Evolutionary conservation across 2,329 filamentous ascomycete genomes (phyloP), one percentile per base, ranked within the genome.

Genomic region (Neurospora crassa): DNA sequence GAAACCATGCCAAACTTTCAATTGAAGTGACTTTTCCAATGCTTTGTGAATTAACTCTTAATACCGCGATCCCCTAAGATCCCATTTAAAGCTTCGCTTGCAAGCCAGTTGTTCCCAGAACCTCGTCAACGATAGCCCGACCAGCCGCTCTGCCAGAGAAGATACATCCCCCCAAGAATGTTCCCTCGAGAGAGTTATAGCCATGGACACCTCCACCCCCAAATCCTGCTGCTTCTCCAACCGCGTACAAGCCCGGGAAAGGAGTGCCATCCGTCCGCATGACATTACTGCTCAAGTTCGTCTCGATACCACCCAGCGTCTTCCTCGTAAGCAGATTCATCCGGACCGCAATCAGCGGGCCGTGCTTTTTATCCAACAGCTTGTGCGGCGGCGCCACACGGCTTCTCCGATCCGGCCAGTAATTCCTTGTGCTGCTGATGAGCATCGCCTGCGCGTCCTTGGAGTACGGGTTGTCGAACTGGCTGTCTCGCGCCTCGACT

Each of bases 371-470:
- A 76, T 89, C 87, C 3, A 86, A 79, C 8, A 90, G 79, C 40
- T 81, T 81, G 74, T 89, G 88, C 10, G 86, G 87, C 24, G 82
- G 78, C 3, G 86, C 85, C 5, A 89, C 81, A 8, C 88, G 84
- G 70, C 81, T 83, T 5, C 81, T 77, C 70, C 78, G 80, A 74
- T 90, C 88, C 1, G 85, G 81, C 83, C 84, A 87, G 80, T 88
- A 89, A 37, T 80, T 79, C 40, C 87, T 82, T 0, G 84, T 85
- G 75, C 88, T 89, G 73, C 84, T 80, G 72, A 89, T 86, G 67
- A 89, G 82, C 88, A 90, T 89, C 41, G 85, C 83, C 78, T 90
- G 88, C 1, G 86, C 84, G 72, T 90, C 88, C 75, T 90, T 90
- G 75, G 84, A 84, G 78, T 84, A 90, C 1, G 79, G 72, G 75